phyloP scores from a whole-genome alignment of 1,284 basidiomycete species.

The Spongiforma sp. region DNA sequence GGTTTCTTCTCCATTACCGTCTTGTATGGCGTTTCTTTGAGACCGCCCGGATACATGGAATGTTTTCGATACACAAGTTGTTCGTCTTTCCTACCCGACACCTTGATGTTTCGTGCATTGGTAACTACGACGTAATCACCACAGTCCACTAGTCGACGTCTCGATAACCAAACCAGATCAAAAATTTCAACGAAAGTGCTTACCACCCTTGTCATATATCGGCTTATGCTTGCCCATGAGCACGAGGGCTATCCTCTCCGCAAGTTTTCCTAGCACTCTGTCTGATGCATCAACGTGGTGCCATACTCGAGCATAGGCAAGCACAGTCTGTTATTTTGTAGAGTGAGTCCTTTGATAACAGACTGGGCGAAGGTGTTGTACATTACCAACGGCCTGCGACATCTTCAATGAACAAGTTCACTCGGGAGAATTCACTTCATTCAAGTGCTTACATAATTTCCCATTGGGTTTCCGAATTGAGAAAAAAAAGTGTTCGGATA shows the following conservation, averaged over 20 bases:
- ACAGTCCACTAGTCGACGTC: slow-evolving; percentile 84
- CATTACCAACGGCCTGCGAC: slow-evolving; percentile 74
- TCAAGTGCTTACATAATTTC: too few species aligned
- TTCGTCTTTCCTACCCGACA: slow-evolving; percentile 90
- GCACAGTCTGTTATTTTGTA: slow-evolving; percentile 69
- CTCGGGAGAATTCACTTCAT: too few species aligned
- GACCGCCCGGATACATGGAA: slow-evolving; percentile 92
- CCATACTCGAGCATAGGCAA: slow-evolving; percentile 95
- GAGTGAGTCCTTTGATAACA: not conserved
- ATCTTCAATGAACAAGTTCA: slow-evolving; percentile 46
- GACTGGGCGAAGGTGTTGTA: slow-evolving; percentile 36
- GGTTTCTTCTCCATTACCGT: slow-evolving; percentile 86
- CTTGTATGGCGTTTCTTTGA: slow-evolving; percentile 89
- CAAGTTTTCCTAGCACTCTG: slow-evolving; percentile 91
- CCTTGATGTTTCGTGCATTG: slow-evolving; percentile 83
- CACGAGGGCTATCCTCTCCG: slow-evolving; percentile 91
- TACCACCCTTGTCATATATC: slow-evolving; percentile 91
- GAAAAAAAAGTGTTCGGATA: slow-evolving; percentile 39
- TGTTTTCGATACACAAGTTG: slow-evolving; percentile 92
- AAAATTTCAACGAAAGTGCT: slow-evolving; percentile 31
- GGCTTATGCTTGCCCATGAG: slow-evolving; percentile 99
- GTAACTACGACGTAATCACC: slow-evolving; percentile 99
- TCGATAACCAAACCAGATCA: not conserved
- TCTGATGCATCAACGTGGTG: slow-evolving; percentile 94
- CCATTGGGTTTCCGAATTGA: too few species aligned